Base-by-base conservation (phyloP, 768 basidiomycete genomes). In the Russula earlei region DNA sequence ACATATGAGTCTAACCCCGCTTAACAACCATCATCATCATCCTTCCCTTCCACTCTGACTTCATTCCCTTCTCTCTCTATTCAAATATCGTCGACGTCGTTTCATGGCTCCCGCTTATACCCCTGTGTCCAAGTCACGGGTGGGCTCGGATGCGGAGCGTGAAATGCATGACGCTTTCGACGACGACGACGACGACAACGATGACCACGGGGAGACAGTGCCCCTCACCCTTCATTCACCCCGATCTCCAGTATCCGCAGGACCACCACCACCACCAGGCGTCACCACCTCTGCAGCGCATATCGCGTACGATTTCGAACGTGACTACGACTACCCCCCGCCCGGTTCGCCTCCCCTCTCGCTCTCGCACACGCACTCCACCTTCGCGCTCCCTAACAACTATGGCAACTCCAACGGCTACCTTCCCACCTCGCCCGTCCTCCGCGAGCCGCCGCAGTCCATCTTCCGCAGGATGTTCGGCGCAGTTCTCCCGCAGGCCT, bases 161-260 rank as follows among this genome's bases (percentile, higher is more conserved):
- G 88, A 91, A 68, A 79, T 91, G 66, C 80, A 87, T 63, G 88
- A 83, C 29, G 84, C 89, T 1, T 91, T 91, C 62, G 85, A 77
- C 31, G 81, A 83, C 54, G 75, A 83, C 62, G 79, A 83, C 55
- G 75, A 83, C 62, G 79, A 81, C 40, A 75, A 79, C 25, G 74
- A 77, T 11, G 67, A 74, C 52, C 62, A 63, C n/a, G 50, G 47
- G 19, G 66, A 67, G 54, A 64, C 72, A 25, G 71, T 74, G 3
- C 75, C 72, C 40, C 70, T 75, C 44, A 75, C 72, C 31, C 48
- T 51, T 56, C 57, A 57, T 47, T 65, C 50, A 55, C 60, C 42
- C 54, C 65, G 49, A 15, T 58, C 60, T 47, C 42, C 54, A 67
- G 24, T 70, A 69, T 15, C 71, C 67, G 49, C 68, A 68, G 50